Base-by-base conservation (phyloP, 371 early-diverging fungal genomes). In the Massospora cicadina region DNA sequence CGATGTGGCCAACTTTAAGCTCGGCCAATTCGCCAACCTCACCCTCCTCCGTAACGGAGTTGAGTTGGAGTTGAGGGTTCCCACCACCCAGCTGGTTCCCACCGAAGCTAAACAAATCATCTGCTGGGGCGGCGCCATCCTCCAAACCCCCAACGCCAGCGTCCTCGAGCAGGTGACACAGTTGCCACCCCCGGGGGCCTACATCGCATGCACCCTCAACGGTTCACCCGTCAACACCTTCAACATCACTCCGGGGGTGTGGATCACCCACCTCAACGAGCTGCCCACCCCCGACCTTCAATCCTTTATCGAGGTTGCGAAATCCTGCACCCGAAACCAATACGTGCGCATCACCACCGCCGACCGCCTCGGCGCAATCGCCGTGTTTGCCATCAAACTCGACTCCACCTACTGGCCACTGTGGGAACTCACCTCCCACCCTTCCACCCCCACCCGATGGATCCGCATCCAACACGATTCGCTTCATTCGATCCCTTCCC, bases 91-190 rank as follows among this genome's bases (percentile, higher is more conserved):
- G n/a, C 70, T 83, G 55, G 69, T 75, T 29, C 80, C 75, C 21
- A 76, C 77, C 28, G 83, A 78, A 33, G 80, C 81, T 7, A 75
- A 74, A 17, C 75, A 79, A 10, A 77, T 89, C 7, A 73, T 92
- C 24, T 75, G 83, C 10, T 93, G 94, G 94, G 83, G 84, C 10
- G 94, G 94, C 21, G 91, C 90, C 0, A 69, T 90, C 30, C 76
- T 91, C 21, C 88, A 88, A 66, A 72, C 68, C 59, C 91, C 94
- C 0, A 89, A 91, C 74, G 77, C 81, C 30, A 88, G 91, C 0
- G 91, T 89, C 1, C 75, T 83, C 55, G 88, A 89, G 68, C 94
- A 92, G 71, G 81, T 85, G 28, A 75, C 81, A 2, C 72, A 74
- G 1, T 72, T 86, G 23, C 43, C 43, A 43, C 91, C 91, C 0